These are phyloP conservation scores for Orbilia javanica DNA, from an alignment of 2,329 filamentous ascomycete species.

Conservation along the genomic window DNA sequence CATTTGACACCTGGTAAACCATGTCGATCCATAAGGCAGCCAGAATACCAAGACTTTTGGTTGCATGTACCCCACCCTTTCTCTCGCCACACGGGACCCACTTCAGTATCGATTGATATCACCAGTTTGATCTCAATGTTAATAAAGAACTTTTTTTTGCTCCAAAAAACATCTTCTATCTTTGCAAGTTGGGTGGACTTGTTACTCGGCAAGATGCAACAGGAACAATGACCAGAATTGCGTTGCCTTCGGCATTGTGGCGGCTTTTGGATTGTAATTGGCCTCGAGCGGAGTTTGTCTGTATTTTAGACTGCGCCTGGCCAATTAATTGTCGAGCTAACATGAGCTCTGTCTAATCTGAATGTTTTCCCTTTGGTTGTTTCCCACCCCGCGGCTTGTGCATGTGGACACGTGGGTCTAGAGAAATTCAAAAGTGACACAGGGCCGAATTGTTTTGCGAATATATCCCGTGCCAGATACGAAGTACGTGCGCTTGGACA, in stretches of 20 bases:
- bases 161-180: background rate
- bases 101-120: constrained; percentile 42
- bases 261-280: background rate
- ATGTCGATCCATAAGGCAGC: constrained; percentile 56
- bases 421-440: background rate
- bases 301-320: no score
- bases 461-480: constrained; percentile 3
- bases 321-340: no score
- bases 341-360: background rate
- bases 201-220: constrained; percentile 11
- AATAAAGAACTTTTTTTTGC: background rate
- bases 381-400: background rate
- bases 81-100: constrained; percentile 47
- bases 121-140: constrained; percentile 14
- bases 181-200: background rate
- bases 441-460: background rate
- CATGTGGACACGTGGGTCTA: background rate
- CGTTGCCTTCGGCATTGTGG: background rate
- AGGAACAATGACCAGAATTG: background rate
- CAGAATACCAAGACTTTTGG: constrained; percentile 58
- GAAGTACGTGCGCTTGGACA: constrained; percentile 33
- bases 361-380: background rate
- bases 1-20: constrained; percentile 44
- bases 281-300: background rate
- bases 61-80: constrained; percentile 50